Conservation (phyloP, 805 yeast genomes). For the Suhomyces xylopsoci region DNA sequence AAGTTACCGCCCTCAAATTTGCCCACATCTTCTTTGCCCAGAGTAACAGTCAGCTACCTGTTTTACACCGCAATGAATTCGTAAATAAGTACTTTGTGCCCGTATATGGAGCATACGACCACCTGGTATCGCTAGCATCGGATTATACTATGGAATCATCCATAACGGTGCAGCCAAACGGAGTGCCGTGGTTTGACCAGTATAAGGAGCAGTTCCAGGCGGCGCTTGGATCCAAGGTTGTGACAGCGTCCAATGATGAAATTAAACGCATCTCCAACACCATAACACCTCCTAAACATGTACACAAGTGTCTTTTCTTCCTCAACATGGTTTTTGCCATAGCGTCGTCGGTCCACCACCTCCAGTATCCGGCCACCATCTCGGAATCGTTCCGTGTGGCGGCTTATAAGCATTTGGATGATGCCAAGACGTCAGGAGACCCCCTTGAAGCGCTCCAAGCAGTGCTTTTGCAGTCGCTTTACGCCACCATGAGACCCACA, state of each 20-base stretch:
- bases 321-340: conserved; percentile 77
- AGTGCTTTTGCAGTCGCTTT: conserved; percentile 61
- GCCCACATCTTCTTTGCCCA: conserved; percentile 69
- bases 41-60: conserved; percentile 79
- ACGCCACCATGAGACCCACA: conserved; percentile 84
- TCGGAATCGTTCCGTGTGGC: conserved; percentile 70
- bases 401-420: conserved; percentile 57
- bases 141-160: conserved; percentile 36
- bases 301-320: conserved; percentile 60
- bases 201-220: conserved; percentile 31
- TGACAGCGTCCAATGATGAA: neutral
- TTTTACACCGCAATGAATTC: conserved; percentile 78
- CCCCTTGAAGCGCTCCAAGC: conserved; percentile 74
- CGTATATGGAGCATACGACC: conserved; percentile 64
- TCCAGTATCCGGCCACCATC: conserved; percentile 60
- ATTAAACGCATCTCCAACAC: conserved; percentile 28
- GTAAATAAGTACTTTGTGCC: conserved; percentile 68
- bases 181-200: conserved; percentile 44
- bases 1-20: conserved; percentile 63
- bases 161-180: neutral
- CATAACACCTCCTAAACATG: conserved; percentile 45
- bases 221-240: conserved; percentile 2
- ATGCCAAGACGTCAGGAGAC: conserved; percentile 55
- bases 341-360: conserved; percentile 69
- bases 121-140: conserved; percentile 55